These are phyloP conservation scores for Agarophyton chilense DNA, from an alignment of 23 red algal species.

Conservation along the genomic window DNA sequence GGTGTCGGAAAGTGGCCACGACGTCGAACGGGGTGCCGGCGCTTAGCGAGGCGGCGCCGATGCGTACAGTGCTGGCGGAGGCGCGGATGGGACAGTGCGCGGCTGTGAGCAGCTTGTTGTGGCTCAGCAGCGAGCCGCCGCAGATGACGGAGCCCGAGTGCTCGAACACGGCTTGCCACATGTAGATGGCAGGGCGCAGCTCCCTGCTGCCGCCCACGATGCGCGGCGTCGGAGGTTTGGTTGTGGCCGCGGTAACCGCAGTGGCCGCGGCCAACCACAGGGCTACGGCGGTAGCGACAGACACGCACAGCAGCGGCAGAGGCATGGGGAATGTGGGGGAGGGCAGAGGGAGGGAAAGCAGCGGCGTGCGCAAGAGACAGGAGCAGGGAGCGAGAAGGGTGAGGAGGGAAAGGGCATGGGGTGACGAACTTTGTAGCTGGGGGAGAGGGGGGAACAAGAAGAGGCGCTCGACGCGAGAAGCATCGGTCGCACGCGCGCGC, in stretches of 20 bases:
- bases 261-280: neutral
- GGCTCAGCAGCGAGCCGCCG: constrained; percentile 44
- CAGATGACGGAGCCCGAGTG: constrained; percentile 39
- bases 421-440: too few relatives aligned
- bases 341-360: neutral
- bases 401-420: neutral
- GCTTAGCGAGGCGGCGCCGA: constrained; percentile 4
- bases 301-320: too few relatives aligned
- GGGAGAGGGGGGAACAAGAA: too few relatives aligned
- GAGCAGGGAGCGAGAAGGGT: neutral
- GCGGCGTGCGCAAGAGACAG: neutral
- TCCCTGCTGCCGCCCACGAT: constrained; percentile 46
- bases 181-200: constrained; percentile 11
- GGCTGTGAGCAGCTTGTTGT: constrained; percentile 46
- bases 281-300: neutral
- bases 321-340: too few relatives aligned
- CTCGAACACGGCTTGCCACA: constrained; percentile 50
- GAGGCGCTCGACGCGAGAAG: too few relatives aligned
- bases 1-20: constrained; percentile 26
- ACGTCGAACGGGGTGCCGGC: neutral
- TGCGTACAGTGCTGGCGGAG: neutral
- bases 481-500: neutral
- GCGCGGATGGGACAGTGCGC: constrained; percentile 34
- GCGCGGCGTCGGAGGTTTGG: neutral
- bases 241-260: neutral